phyloP scores from a whole-genome alignment of 805 yeast species.

The Ogataea pignaliae region DNA sequence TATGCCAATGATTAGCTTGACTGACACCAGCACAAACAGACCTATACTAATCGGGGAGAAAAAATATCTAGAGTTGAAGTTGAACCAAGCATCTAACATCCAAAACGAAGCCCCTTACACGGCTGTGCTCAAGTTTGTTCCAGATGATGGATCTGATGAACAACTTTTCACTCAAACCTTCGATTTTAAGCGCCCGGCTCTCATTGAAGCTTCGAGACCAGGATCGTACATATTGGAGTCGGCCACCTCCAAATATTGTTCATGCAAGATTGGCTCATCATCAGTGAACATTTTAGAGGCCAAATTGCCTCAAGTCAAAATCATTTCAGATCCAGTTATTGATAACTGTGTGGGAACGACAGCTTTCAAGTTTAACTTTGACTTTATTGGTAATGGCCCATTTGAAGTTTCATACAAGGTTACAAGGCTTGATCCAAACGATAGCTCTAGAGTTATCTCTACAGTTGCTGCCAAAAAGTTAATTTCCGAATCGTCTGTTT shows the following conservation, averaged over 20 bases:
- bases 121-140: slow-evolving; percentile 31
- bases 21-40: slow-evolving; percentile 28
- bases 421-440: slow-evolving; percentile 45
- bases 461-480: slow-evolving; percentile 26
- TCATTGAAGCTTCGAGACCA: slow-evolving; percentile 44
- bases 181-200: slow-evolving; percentile 24
- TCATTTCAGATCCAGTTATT: slow-evolving; percentile 54
- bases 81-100: slow-evolving; percentile 20
- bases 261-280: slow-evolving; percentile 60
- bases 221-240: slow-evolving; percentile 61
- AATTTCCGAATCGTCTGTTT: slow-evolving; percentile 26
- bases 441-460: slow-evolving; percentile 18
- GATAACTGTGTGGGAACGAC: slow-evolving; percentile 92
- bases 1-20: slow-evolving; percentile 47
- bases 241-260: slow-evolving; percentile 59
- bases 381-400: slow-evolving; percentile 78
- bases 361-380: slow-evolving; percentile 68
- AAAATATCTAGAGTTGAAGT: slow-evolving; percentile 29
- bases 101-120: slow-evolving; percentile 45
- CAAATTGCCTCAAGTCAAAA: slow-evolving; percentile 36
- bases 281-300: slow-evolving; percentile 43
- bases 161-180: slow-evolving; percentile 21
- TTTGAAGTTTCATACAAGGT: slow-evolving; percentile 62
- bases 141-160: slow-evolving; percentile 21
- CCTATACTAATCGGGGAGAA: slow-evolving; percentile 29